A percentile compares a stretch with the other conserved stretches of the same genome.
phyloP scores from a whole-genome alignment of 352 stramenopile species.

The Globisporangium splendens region DNA sequence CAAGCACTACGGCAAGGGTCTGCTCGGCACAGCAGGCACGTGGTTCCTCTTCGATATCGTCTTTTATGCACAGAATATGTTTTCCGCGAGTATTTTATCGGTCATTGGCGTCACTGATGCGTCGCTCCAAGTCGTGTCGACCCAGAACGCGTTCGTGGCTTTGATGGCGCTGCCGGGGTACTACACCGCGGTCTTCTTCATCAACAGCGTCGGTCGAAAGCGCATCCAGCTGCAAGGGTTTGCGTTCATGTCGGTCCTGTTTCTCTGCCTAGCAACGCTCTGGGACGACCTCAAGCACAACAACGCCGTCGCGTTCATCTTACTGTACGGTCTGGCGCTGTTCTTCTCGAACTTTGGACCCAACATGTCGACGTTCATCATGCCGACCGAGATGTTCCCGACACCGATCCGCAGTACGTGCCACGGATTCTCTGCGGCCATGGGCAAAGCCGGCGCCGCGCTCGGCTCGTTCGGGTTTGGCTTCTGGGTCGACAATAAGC shows the following conservation, averaged over 20 bases:
- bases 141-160: slow-evolving; percentile 53
- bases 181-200: slow-evolving; percentile 69
- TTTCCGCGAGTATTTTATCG: slow-evolving; percentile 62
- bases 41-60: slow-evolving; percentile 89
- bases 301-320: slow-evolving; percentile 56
- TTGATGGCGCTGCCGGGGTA: slow-evolving; percentile 80
- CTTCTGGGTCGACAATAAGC: slow-evolving; percentile 54
- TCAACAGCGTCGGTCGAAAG: slow-evolving; percentile 70
- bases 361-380: slow-evolving; percentile 86
- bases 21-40: slow-evolving; percentile 66
- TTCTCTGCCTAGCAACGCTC: slow-evolving; percentile 51
- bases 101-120: slow-evolving; percentile 52
- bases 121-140: slow-evolving; percentile 49
- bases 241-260: slow-evolving; percentile 64
- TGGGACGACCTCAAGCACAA: slow-evolving; percentile 48
- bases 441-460: slow-evolving; percentile 83
- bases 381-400: slow-evolving; percentile 85
- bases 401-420: slow-evolving; percentile 85
- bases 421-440: slow-evolving; percentile 84
- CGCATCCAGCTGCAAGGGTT: slow-evolving; percentile 78
- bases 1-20: slow-evolving; percentile 41
- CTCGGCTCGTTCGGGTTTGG: slow-evolving; percentile 65
- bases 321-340: slow-evolving; percentile 68
- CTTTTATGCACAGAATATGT: slow-evolving; percentile 78
- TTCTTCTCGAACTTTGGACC: slow-evolving; percentile 88